Conservation (phyloP, 169 alveolate genomes). For the Theileria equi region DNA sequence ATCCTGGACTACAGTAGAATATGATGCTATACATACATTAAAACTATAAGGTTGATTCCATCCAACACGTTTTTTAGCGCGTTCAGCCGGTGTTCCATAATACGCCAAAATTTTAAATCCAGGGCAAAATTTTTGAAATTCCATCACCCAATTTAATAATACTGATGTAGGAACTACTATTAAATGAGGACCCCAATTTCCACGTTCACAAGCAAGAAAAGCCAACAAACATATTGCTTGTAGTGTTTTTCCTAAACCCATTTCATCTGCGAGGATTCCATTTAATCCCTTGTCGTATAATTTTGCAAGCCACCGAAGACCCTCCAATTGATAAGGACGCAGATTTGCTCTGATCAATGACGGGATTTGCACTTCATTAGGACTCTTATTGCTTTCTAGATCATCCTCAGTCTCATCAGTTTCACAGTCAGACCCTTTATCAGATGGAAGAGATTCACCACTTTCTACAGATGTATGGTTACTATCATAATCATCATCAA, state of each 20-base stretch:
- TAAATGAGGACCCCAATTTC: conserved; percentile 98
- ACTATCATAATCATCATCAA: conserved; percentile 15
- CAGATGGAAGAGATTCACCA: conserved; percentile 6
- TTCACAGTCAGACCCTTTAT: background rate
- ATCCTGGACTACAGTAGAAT: conserved; percentile 93
- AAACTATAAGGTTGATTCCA: conserved; percentile 94
- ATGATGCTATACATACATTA: conserved; percentile 95
- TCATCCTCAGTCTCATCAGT: background rate
- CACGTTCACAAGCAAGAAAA: conserved; percentile 93
- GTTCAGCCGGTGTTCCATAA: conserved; percentile 87
- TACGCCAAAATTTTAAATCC: conserved; percentile 93
- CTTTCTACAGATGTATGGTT: background rate
- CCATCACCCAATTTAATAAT: conserved; percentile 98
- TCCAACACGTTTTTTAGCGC: conserved; percentile 83
- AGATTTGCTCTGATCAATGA: conserved; percentile 86
- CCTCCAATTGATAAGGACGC: conserved; percentile 93
- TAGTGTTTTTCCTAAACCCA: conserved; percentile 99
- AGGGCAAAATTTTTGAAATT: conserved; percentile 97
- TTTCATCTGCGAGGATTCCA: conserved; percentile 99
- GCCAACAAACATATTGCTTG: conserved; percentile 96
- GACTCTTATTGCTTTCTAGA: background rate
- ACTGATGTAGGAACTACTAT: conserved; percentile 99
- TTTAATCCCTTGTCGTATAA: conserved; percentile 91
- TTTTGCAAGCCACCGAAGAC: conserved; percentile 95
- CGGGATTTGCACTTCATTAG: conserved; percentile 74